These are phyloP conservation scores for Coniochaeta ligniaria DNA, from an alignment of 2,329 filamentous ascomycete genomes.

Conservation along the genomic window DNA sequence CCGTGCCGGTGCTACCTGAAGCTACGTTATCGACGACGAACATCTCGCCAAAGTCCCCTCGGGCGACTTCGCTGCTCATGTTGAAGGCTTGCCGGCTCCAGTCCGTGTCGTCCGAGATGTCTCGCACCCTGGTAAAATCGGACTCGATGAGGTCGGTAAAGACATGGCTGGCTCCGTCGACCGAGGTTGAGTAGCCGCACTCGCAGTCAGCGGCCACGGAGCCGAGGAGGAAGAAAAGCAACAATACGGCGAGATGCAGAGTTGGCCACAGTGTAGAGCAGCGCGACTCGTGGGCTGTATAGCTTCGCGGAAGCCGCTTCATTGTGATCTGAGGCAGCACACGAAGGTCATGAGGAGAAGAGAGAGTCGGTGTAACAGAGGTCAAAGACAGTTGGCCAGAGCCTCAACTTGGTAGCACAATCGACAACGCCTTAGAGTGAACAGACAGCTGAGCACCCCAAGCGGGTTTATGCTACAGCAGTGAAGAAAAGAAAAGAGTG, in stretches of 20 bases:
- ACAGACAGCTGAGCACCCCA: background rate
- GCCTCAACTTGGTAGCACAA: background rate
- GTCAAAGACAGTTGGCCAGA: background rate
- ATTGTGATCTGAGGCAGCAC: too few relatives aligned
- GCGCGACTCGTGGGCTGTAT: too few relatives aligned
- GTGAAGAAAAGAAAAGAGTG: too few relatives aligned
- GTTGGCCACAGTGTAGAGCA: too few relatives aligned
- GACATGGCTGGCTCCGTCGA: constrained; percentile 30
- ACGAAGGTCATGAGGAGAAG: constrained; percentile 1
- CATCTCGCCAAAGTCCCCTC: constrained; percentile 60
- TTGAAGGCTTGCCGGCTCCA: constrained; percentile 66
- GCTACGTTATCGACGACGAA: constrained; percentile 49
- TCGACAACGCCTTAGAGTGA: background rate
- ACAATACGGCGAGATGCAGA: background rate
- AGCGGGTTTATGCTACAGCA: too few relatives aligned
- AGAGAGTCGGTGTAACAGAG: background rate
- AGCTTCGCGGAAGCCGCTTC: too few relatives aligned
- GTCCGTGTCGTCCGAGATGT: constrained; percentile 42
- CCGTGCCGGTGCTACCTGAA: constrained; percentile 23
- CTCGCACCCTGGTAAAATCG: constrained; percentile 55
- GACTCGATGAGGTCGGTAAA: constrained; percentile 68
- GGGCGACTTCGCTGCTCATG: constrained; percentile 46
- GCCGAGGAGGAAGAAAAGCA: constrained; percentile 10
- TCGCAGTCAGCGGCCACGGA: constrained; percentile 47
- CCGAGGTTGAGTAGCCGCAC: constrained; percentile 60